Percentiles rank a stretch among this genome's conserved stretches.
Conservation (phyloP, 495 filamentous ascomycete genomes). For the Penicillium coprophilum region DNA sequence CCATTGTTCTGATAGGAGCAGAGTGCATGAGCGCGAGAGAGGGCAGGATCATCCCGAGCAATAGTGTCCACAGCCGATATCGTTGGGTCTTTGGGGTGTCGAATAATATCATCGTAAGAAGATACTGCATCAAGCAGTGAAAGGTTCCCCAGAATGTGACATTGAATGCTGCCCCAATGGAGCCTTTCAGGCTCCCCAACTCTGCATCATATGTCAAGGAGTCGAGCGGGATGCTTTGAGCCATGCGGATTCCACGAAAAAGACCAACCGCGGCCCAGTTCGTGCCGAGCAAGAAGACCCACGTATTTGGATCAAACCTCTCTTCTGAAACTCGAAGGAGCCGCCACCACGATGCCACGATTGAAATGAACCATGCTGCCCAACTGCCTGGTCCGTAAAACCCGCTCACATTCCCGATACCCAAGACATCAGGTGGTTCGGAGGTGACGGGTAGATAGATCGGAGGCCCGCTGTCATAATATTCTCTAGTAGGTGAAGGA, state of each 20-base stretch:
- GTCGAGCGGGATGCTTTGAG: conserved; percentile 1
- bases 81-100: neutral
- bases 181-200: neutral
- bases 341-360: conserved; percentile 6
- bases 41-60: neutral
- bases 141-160: conserved; percentile 6
- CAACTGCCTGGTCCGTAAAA: conserved; percentile 2
- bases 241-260: conserved; percentile 2
- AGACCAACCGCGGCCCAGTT: conserved; percentile 9
- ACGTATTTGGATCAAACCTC: conserved; percentile 6
- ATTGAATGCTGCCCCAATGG: conserved; percentile 1
- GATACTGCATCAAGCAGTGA: neutral
- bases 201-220: neutral
- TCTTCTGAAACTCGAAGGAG: conserved; percentile 4
- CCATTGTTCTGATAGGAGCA: neutral
- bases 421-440: conserved; percentile 1
- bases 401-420: conserved; percentile 7
- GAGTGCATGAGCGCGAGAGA: neutral
- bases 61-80: neutral
- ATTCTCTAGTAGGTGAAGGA: neutral
- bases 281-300: neutral
- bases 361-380: conserved; percentile 7
- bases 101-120: neutral
- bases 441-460: conserved; percentile 4
- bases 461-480: neutral